These are phyloP conservation scores for Leishmania amazonensis DNA, from an alignment of 208 protist species.

Conservation along the genomic window DNA sequence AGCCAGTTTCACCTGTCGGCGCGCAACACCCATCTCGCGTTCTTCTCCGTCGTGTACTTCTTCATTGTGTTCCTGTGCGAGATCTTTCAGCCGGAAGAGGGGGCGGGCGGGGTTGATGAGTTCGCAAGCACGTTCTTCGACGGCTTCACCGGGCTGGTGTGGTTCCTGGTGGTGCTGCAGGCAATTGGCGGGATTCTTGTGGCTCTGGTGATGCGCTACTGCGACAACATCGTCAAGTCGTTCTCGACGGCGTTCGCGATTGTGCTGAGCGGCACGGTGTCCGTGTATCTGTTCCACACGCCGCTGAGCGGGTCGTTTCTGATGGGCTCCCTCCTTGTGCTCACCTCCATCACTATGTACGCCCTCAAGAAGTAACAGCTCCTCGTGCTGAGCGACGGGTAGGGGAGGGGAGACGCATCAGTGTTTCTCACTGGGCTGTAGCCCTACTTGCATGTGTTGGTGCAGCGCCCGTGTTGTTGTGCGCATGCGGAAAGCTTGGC, in stretches of 20 bases:
- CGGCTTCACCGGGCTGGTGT: conserved; percentile 57
- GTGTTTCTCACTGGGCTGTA: neutral
- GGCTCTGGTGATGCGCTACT: conserved; percentile 66
- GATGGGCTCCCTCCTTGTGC: conserved; percentile 29
- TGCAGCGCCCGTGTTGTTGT: neutral
- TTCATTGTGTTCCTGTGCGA: conserved; percentile 7
- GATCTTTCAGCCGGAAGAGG: neutral
- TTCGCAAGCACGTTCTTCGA: conserved; percentile 42
- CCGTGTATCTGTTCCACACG: conserved; percentile 39
- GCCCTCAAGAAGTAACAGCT: conserved; percentile 7
- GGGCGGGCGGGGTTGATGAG: neutral
- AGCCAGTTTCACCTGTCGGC: conserved; percentile 19
- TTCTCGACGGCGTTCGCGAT: conserved; percentile 63
- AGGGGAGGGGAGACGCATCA: neutral
- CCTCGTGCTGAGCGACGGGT: neutral
- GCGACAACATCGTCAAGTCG: conserved; percentile 77
- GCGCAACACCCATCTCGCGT: conserved; percentile 47
- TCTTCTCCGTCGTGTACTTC: conserved; percentile 45
- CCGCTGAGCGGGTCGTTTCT: conserved; percentile 33
- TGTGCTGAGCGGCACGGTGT: conserved; percentile 43
- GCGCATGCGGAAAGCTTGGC: neutral
- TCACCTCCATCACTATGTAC: conserved; percentile 41
- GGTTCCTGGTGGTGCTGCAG: conserved; percentile 61
- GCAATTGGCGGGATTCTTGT: conserved; percentile 62
- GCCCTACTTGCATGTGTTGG: neutral